Base-by-base conservation (phyloP, 176 grass and related monocot genomes). In the Zea luxurians region DNA sequence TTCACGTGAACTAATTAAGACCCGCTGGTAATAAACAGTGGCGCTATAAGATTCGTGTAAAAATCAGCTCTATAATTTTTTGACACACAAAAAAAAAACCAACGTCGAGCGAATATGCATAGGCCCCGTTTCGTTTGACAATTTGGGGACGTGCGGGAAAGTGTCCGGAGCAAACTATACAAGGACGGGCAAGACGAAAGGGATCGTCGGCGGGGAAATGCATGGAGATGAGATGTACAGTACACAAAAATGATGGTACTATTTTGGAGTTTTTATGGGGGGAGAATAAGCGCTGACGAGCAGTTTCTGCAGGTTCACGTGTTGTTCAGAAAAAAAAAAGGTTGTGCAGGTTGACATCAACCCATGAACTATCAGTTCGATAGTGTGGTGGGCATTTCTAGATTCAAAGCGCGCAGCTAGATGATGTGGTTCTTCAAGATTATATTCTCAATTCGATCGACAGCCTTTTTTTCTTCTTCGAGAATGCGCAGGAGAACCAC, bases 41-140 rank as follows among this genome's bases (percentile, higher is more conserved):
- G 36, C 13, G 10, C 74, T 53, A 47, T 66, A 57, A 50, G 50
- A 74, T 74, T 40, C 16, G 48, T 36, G 9, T 27, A 27, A 27
- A 27, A 27, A 27, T 27, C 27, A 27, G 27, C 27, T 27, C 27
- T 27, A 27, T 27, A 27, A 27, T 27, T 27, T 27, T 27, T 27
- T 27, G 27, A 27, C 0, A 27, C 0, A 27, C 27, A 27, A 27
- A 27, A 27, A 27, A 27, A 27, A 27, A 27, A 27, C 77, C 79
- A 58, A 58, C 72, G 50, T 71, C 78, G 5, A 77, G 15, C 10
- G 37, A 60, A 27, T 27, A 41, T 61, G 6, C 63, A 48, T 45
- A 16, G 68, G 59, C 15, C 70, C 76, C 74, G 3, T 67, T 64
- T 64, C 55, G 81, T 64, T 84, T 83, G 86, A 84, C 70, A 70